phyloP scores from a whole-genome alignment of 78 protist species.

The Dictyostelium intermedium region DNA sequence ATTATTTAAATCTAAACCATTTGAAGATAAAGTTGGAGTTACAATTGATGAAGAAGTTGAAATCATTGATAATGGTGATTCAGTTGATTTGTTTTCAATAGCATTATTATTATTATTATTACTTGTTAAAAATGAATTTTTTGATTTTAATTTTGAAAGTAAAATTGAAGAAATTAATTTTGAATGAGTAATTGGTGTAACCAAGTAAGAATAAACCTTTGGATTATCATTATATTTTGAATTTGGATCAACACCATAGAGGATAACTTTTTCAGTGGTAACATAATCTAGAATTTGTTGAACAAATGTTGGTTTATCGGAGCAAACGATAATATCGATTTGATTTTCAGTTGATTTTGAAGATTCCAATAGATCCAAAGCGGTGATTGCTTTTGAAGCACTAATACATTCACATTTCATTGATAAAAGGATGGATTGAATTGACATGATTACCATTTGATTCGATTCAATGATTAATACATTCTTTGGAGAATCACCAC shows the following conservation, averaged over 20 bases:
- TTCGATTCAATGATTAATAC: constrained; percentile 25
- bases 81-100: not conserved
- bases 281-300: not conserved
- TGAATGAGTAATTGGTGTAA: constrained; percentile 38
- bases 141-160: not conserved
- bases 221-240: not conserved
- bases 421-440: not conserved
- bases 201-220: not conserved
- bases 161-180: constrained; percentile 15
- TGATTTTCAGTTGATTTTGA: not conserved
- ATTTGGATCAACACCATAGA: constrained; percentile 26
- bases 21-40: constrained; percentile 15
- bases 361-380: not conserved
- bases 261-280: not conserved
- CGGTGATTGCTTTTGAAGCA: not conserved
- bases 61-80: not conserved
- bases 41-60: constrained; percentile 1
- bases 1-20: not conserved
- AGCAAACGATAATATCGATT: not conserved
- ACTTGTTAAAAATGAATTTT: not conserved
- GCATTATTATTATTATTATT: not conserved
- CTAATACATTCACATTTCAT: constrained; percentile 21
- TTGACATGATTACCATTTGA: constrained; percentile 15
- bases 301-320: not conserved
- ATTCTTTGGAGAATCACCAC: not conserved